phyloP scores from a whole-genome alignment of 2,329 filamentous ascomycete genomes.

The Achaetomium macrosporum region DNA sequence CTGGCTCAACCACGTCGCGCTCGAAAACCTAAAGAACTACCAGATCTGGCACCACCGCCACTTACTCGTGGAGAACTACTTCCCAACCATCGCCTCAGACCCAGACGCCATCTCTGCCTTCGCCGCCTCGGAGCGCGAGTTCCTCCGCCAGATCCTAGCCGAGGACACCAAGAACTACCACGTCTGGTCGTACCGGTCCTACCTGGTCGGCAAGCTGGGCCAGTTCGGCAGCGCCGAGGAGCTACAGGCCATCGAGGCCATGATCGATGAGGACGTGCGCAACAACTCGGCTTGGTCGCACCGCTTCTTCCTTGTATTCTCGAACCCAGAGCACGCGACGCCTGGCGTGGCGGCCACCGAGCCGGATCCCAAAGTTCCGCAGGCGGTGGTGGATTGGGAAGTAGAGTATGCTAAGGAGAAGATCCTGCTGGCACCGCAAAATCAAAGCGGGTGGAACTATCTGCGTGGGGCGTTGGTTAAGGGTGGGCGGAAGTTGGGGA shows the following conservation, averaged over 20 bases:
- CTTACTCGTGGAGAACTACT: constrained; percentile 55
- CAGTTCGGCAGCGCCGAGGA: constrained; percentile 60
- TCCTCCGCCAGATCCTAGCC: constrained; percentile 73
- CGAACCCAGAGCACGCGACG: constrained; percentile 48
- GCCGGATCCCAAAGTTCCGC: constrained; percentile 51
- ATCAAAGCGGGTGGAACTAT: constrained; percentile 93
- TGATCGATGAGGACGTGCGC: constrained; percentile 75
- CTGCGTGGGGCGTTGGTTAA: constrained; percentile 69
- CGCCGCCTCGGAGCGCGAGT: constrained; percentile 62
- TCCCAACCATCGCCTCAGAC: constrained; percentile 55
- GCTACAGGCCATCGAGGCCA: constrained; percentile 61
- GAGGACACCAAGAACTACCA: constrained; percentile 97
- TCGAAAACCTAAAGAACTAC: constrained; percentile 92
- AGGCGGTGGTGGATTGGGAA: constrained; percentile 65
- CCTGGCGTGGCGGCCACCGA: constrained; percentile 44
- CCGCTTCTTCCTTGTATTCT: constrained; percentile 87
- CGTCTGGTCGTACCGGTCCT: constrained; percentile 92
- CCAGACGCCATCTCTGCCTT: constrained; percentile 51
- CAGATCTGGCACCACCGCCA: constrained; percentile 87
- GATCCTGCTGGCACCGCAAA: constrained; percentile 78
- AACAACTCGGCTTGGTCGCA: constrained; percentile 99
- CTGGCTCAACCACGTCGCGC: constrained; percentile 81
- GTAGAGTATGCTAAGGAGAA: constrained; percentile 66
- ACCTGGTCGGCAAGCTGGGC: constrained; percentile 58
- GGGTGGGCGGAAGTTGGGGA: constrained; percentile 46